Evolutionary conservation across 2,329 filamentous ascomycete species (phyloP).

Genomic region (Sporothrix pallida): DNA sequence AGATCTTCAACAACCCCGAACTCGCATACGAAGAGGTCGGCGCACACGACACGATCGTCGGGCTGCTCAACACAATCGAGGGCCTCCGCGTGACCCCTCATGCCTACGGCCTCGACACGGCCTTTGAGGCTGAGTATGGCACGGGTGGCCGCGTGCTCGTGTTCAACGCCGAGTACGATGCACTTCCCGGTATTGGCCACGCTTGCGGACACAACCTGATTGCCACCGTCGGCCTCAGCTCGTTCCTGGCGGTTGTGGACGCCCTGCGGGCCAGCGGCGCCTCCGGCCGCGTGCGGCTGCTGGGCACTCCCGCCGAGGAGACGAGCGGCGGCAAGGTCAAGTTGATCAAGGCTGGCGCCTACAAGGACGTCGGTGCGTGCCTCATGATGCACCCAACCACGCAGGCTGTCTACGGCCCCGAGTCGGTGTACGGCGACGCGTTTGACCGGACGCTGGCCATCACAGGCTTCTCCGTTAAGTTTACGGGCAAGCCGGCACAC

Average conservation of each 20-base stretch:
- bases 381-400: slow-evolving; percentile 49
- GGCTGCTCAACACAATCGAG: slow-evolving; percentile 48
- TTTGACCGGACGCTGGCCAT: slow-evolving; percentile 37
- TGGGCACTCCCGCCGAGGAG: slow-evolving; percentile 54
- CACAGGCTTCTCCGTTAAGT: slow-evolving; percentile 45
- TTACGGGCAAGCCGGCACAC: slow-evolving; percentile 51
- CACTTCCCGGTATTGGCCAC: slow-evolving; percentile 48
- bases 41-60: slow-evolving; percentile 57
- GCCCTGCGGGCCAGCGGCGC: slow-evolving; percentile 38
- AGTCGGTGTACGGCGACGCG: slow-evolving; percentile 33
- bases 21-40: slow-evolving; percentile 55
- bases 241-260: slow-evolving; percentile 45
- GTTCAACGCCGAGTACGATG: slow-evolving; percentile 40
- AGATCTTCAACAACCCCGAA: slow-evolving; percentile 53
- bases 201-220: slow-evolving; percentile 53
- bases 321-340: slow-evolving; percentile 52
- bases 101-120: slow-evolving; percentile 57
- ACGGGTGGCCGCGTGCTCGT: slow-evolving; percentile 35
- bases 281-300: slow-evolving; percentile 41
- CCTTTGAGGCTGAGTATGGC: slow-evolving; percentile 50
- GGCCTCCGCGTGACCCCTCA: slow-evolving; percentile 54
- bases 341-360: slow-evolving; percentile 51
- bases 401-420: slow-evolving; percentile 21
- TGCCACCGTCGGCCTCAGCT: slow-evolving; percentile 46
- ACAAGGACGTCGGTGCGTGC: slow-evolving; percentile 45